phyloP scores from a whole-genome alignment of 768 basidiomycete genomes.

The Russula sp. region DNA sequence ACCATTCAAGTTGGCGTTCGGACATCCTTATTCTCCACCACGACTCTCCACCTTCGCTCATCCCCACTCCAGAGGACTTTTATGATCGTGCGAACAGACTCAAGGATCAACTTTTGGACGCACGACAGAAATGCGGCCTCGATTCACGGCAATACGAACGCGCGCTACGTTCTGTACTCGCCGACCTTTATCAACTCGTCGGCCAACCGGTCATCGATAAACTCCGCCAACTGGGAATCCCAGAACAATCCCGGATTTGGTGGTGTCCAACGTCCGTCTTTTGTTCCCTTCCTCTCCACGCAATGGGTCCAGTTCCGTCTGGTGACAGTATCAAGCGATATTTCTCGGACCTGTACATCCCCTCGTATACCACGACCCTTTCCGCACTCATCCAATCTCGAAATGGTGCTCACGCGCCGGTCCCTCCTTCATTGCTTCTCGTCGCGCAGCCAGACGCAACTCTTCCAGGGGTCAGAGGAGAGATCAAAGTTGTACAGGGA shows the following conservation, averaged over 20 bases:
- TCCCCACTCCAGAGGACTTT: neutral
- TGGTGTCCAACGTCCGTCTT: neutral
- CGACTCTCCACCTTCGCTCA: neutral
- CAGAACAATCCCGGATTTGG: slow-evolving; percentile 5
- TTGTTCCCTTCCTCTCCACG: slow-evolving; percentile 3
- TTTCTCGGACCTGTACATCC: slow-evolving; percentile 2
- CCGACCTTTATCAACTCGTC: neutral
- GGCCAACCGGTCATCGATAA: neutral
- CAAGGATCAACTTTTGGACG: neutral
- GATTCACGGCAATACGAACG: neutral
- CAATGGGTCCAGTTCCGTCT: slow-evolving; percentile 1
- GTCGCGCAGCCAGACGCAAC: neutral
- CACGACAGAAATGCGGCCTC: neutral
- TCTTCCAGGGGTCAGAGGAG: neutral
- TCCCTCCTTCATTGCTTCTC: neutral
- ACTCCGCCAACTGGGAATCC: neutral
- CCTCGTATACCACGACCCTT: neutral
- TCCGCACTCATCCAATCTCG: slow-evolving; percentile 5
- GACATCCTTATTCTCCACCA: neutral
- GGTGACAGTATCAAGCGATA: neutral
- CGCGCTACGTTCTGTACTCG: neutral
- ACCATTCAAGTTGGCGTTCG: neutral
- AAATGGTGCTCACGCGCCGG: too few relatives aligned
- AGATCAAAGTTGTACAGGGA: neutral
- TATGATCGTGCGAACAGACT: neutral